phyloP scores from a whole-genome alignment of 192 early-diverging fungal species.

The Borealophlyctis nickersoniae region DNA sequence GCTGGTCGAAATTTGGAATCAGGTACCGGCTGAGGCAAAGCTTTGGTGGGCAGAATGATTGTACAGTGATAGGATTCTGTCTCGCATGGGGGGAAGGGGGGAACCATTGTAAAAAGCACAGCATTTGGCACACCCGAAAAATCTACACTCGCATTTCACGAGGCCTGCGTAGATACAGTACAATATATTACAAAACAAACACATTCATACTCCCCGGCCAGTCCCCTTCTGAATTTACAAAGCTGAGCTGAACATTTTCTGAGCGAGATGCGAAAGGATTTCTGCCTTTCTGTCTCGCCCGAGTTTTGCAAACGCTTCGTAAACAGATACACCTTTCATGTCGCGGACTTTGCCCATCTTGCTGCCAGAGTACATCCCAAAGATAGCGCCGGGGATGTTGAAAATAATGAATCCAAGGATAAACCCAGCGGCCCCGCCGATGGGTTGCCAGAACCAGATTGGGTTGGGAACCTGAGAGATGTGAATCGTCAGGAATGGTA shows the following conservation, averaged over 20 bases:
- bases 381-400: constrained; percentile 49
- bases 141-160: too few species aligned
- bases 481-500: too few species aligned
- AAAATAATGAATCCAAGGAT: constrained; percentile 61
- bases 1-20: constrained; percentile 60
- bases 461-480: constrained; percentile 49
- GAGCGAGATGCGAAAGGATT: constrained; percentile 26
- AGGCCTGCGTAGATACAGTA: too few species aligned
- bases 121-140: too few species aligned
- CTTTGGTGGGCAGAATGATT: too few species aligned
- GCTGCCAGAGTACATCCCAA: constrained; percentile 41
- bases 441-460: constrained; percentile 59
- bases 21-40: constrained; percentile 32
- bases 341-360: constrained; percentile 46
- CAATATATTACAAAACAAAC: too few species aligned
- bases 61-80: too few species aligned
- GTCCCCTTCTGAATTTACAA: constrained; percentile 12
- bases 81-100: too few species aligned
- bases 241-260: constrained; percentile 29
- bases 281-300: constrained; percentile 32
- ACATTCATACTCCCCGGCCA: too few species aligned
- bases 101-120: too few species aligned
- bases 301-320: constrained; percentile 45
- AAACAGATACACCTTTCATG: constrained; percentile 44
- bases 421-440: constrained; percentile 68